Evolutionary conservation across 306 rosid species (phyloP), one percentile per base, ranked within the genome.

Genomic region (Corylus heterophylla): DNA sequence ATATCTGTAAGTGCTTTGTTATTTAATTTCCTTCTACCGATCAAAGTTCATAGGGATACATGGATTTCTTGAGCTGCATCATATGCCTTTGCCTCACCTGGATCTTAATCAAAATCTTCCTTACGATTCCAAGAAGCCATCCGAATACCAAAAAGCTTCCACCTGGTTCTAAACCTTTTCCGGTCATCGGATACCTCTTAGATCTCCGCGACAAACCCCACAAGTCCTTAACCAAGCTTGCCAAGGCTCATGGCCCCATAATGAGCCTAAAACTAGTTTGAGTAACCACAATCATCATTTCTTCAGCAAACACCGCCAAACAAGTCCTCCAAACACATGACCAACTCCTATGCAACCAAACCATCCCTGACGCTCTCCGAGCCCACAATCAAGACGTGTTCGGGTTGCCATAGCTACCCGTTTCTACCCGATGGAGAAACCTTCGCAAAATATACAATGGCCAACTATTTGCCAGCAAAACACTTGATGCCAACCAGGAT

Each of bases 131-230:
- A 29, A 81, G 51, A 0, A 66, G 50, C 3, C 71, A 18, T 13
- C 20, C 51, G 55, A 20, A 37, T 51, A 62, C 10, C 35, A 39
- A 12, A 3, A 78, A 76, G 17, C 87, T 84, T n/a, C 93, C 92
- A 20, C 92, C 92, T 6, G 88, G 92, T 2, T 92, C 92, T 1
- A 13, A 2, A 4, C 88, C 85, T 0, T 8, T 79, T 6, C 90
- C 86, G 2, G 4, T 89, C 3, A 29, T 92, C 0, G 92, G 92
- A 9, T 89, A 89, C 77, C 84, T 92, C 29, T 68, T 82, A 25
- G 85, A 84, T 35, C 76, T 89, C 2, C 90, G 92, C 1, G 22
- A 59, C 35, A 89, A 86, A 29, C 92, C 89, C 0, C 92, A 91
- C 55, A 74, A 86, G 59, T 74, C 87, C 8, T 10, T 89, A 8